These are phyloP conservation scores for Boechera retrofracta DNA, from an alignment of 345 rosid species.

Conservation along the genomic window DNA sequence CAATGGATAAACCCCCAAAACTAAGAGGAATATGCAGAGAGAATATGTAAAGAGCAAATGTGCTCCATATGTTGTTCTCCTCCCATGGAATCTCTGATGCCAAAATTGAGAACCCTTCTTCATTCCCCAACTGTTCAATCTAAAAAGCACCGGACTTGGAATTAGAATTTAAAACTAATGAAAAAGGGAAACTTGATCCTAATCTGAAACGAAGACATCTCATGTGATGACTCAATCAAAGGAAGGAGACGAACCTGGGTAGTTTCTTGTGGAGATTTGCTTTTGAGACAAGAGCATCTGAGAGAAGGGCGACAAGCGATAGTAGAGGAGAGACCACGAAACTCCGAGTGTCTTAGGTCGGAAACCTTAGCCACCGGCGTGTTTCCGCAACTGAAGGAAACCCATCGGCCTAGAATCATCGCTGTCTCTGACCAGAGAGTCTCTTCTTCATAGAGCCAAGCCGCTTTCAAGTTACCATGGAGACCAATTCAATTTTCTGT, in stretches of 20 bases:
- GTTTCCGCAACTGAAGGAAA: constrained; percentile 10
- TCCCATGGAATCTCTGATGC: constrained; percentile 74
- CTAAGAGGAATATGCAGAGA: constrained; percentile 85
- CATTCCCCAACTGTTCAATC: constrained; percentile 31
- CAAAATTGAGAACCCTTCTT: constrained; percentile 64
- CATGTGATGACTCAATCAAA: background rate
- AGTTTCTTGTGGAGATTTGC: constrained; percentile 15
- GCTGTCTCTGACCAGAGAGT: constrained; percentile 1
- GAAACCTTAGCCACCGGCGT: constrained; percentile 16
- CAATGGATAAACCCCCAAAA: constrained; percentile 77
- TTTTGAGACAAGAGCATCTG: constrained; percentile 32
- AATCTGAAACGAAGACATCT: background rate
- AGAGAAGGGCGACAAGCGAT: constrained; percentile 15
- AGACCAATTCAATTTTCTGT: background rate
- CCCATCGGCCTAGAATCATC: constrained; percentile 35
- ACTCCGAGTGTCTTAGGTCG: background rate
- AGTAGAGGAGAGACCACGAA: constrained; percentile 23
- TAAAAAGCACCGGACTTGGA: constrained; percentile 7
- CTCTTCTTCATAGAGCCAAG: constrained; percentile 1
- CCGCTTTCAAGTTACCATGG: constrained; percentile 17
- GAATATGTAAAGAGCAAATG: constrained; percentile 74
- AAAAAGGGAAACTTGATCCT: background rate
- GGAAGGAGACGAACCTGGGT: background rate
- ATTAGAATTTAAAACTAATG: background rate
- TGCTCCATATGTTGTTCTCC: constrained; percentile 64